Evolutionary conservation across 2,329 filamentous ascomycete species (phyloP).

Genomic region (Colletotrichum sp.): DNA sequence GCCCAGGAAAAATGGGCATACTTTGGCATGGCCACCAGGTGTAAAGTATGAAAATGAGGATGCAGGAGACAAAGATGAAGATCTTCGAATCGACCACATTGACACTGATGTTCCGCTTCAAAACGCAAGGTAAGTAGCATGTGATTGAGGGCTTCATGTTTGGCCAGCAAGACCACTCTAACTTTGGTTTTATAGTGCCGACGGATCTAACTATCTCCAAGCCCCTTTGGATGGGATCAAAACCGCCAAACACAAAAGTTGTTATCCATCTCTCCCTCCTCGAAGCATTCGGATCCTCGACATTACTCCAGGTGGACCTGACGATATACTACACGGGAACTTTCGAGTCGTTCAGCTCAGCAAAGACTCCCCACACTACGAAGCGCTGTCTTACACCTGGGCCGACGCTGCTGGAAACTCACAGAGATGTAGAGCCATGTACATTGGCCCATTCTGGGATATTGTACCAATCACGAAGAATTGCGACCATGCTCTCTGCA

Average conservation of each 20-base stretch:
- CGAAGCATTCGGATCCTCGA: not conserved
- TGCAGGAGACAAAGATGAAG: no score
- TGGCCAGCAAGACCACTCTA: no score
- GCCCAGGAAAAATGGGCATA: no score
- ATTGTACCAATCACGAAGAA: not conserved
- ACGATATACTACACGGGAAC: not conserved
- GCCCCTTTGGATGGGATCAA: no score
- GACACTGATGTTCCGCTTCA: no score
- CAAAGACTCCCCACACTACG: fast-evolving
- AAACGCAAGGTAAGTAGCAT: no score
- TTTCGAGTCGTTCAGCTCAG: not conserved
- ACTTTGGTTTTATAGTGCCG: no score
- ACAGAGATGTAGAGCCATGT: not conserved
- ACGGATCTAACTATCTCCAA: no score
- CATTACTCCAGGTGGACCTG: fast-evolving
- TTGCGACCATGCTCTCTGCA: not conserved
- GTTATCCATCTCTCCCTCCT: fast-evolving
- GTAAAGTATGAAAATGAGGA: not conserved
- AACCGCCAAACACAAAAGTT: no score
- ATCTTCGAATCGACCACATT: no score
- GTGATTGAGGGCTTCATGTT: no score
- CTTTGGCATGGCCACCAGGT: not conserved
- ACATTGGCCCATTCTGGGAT: not conserved
- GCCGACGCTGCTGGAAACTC: fast-evolving
- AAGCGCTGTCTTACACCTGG: not conserved